Evolutionary conservation across 2,329 filamentous ascomycete species (phyloP).

Genomic region (Canariomyces notabilis): DNA sequence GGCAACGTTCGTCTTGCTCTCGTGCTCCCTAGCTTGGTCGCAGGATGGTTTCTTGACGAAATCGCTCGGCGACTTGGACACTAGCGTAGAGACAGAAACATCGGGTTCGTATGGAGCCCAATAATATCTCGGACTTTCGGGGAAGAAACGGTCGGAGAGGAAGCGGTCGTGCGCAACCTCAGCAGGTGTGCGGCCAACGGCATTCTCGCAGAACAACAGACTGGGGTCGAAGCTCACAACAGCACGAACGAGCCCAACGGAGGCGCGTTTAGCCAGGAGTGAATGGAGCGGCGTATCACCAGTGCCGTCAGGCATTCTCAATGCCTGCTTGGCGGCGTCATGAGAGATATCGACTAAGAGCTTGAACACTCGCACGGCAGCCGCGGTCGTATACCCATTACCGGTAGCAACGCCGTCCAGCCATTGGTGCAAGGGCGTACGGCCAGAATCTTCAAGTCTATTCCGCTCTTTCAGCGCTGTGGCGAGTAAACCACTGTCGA

Average conservation of each 20-base stretch:
- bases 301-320: constrained; percentile 56
- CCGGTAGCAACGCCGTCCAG: constrained; percentile 29
- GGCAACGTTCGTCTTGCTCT: constrained; percentile 5
- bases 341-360: constrained; percentile 50
- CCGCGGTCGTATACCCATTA: constrained; percentile 23
- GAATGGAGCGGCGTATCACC: constrained; percentile 63
- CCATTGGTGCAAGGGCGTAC: constrained; percentile 61
- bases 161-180: constrained; percentile 60
- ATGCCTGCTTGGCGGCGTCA: constrained; percentile 41
- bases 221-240: constrained; percentile 53
- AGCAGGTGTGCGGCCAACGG: constrained; percentile 66
- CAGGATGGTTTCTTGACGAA: constrained; percentile 23
- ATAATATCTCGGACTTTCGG: not conserved
- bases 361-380: constrained; percentile 39
- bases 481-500: constrained; percentile 52
- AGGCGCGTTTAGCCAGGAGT: constrained; percentile 37
- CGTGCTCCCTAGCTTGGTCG: constrained; percentile 15
- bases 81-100: not conserved
- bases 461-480: constrained; percentile 57
- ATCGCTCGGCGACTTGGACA: not conserved
- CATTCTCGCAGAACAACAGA: constrained; percentile 66
- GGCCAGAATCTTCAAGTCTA: constrained; percentile 44
- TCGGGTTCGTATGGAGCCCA: not conserved
- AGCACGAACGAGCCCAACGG: constrained; percentile 34
- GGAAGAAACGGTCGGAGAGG: constrained; percentile 31